Percentiles rank a stretch among this genome's conserved stretches.
phyloP scores from a whole-genome alignment of 208 protist species.

The Leishmania amazonensis region DNA sequence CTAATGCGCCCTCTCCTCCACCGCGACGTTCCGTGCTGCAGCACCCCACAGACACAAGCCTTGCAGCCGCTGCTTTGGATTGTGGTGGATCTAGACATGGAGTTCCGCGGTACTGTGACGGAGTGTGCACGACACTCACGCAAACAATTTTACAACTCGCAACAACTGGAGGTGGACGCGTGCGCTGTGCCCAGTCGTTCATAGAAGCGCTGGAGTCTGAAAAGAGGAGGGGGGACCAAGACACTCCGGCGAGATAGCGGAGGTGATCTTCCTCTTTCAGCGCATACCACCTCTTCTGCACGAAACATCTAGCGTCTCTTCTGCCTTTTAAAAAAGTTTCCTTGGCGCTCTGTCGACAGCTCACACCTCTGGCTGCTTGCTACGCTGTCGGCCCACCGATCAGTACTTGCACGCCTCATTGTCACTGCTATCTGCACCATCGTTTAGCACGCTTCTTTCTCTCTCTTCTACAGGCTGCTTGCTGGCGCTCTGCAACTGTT shows the following conservation, averaged over 20 bases:
- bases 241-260: no score
- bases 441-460: background rate
- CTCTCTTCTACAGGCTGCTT: background rate
- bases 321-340: background rate
- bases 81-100: background rate
- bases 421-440: background rate
- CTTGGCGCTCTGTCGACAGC: background rate
- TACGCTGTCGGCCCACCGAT: background rate
- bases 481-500: background rate
- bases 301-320: background rate
- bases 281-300: background rate
- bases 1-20: slow-evolving; percentile 14
- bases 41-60: background rate
- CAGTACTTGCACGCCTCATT: background rate
- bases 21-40: slow-evolving; percentile 23
- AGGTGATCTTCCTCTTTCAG: background rate
- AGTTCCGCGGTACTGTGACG: slow-evolving; percentile 18
- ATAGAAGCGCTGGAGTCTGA: no score
- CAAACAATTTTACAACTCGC: slow-evolving; percentile 40
- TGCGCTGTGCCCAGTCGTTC: background rate
- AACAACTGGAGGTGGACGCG: slow-evolving; percentile 21
- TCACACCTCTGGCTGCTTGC: background rate
- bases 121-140: slow-evolving; percentile 18
- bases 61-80: slow-evolving; percentile 60
- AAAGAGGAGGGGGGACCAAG: background rate